phyloP scores from a whole-genome alignment of 805 yeast genomes.

The Metschnikowia colocasiae region DNA sequence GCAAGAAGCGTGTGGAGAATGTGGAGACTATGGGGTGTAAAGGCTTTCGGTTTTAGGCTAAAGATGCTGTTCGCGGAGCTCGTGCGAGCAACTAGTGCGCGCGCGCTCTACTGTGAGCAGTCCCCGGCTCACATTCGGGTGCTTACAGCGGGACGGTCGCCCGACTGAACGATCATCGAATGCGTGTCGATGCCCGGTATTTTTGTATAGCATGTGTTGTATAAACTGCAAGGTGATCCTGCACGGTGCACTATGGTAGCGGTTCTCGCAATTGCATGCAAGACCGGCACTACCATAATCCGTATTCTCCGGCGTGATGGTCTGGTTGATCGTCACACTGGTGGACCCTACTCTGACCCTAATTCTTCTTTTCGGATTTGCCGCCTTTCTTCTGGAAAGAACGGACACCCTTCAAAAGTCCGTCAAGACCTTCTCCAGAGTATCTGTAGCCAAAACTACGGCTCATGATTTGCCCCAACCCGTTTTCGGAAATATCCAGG shows the following conservation, averaged over 20 bases:
- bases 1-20: not conserved
- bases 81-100: slow-evolving; percentile 5
- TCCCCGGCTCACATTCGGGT: not conserved
- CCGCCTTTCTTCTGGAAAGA: slow-evolving; percentile 12
- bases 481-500: slow-evolving; percentile 36
- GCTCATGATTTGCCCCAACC: slow-evolving; percentile 49
- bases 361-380: not conserved
- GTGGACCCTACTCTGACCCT: too few species aligned
- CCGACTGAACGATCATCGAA: too few species aligned
- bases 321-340: too few species aligned
- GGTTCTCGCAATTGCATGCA: not conserved
- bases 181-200: not conserved
- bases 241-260: not conserved
- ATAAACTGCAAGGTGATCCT: not conserved
- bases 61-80: slow-evolving; percentile 1
- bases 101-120: not conserved
- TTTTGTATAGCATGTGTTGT: not conserved
- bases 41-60: not conserved
- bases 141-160: not conserved
- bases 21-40: not conserved
- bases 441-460: slow-evolving; percentile 47
- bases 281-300: not conserved
- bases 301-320: too few species aligned
- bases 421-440: slow-evolving; percentile 53
- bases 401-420: slow-evolving; percentile 45